phyloP scores from a whole-genome alignment of 2,329 filamentous ascomycete genomes.

The Capronia epimyces region DNA sequence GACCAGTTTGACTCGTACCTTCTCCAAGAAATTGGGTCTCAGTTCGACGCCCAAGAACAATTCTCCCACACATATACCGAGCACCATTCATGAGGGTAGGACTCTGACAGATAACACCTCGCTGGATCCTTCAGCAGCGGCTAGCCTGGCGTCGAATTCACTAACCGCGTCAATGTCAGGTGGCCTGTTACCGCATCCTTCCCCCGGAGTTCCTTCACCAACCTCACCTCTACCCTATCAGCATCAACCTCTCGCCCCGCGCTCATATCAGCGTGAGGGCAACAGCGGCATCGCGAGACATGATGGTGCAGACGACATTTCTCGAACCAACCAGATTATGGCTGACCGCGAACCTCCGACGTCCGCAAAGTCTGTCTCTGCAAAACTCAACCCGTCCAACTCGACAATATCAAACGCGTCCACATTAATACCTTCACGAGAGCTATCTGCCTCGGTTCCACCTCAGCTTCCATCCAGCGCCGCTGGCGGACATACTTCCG shows the following conservation, averaged over 20 bases:
- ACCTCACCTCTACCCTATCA: constrained; percentile 40
- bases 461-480: constrained; percentile 21
- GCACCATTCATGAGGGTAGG: constrained; percentile 62
- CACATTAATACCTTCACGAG: constrained; percentile 24
- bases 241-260: constrained; percentile 42
- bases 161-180: constrained; percentile 59
- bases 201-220: constrained; percentile 45
- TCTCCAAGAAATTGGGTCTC: constrained; percentile 66
- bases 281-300: constrained; percentile 31
- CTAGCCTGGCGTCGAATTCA: constrained; percentile 65
- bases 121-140: constrained; percentile 64
- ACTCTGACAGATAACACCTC: constrained; percentile 46
- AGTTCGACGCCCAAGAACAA: constrained; percentile 65
- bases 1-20: constrained; percentile 61
- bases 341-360: constrained; percentile 31
- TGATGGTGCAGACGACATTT: constrained; percentile 38
- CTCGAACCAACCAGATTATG: constrained; percentile 19
- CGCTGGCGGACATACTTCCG: constrained; percentile 22
- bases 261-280: constrained; percentile 39
- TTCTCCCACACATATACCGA: constrained; percentile 67
- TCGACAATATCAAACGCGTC: constrained; percentile 26
- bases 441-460: constrained; percentile 26
- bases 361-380: constrained; percentile 25
- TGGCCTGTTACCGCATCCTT: constrained; percentile 56
- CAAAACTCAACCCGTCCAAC: constrained; percentile 23